These are phyloP conservation scores for Domatiomyces catenatus DNA, from an alignment of 2,329 filamentous ascomycete species.

Conservation along the genomic window DNA sequence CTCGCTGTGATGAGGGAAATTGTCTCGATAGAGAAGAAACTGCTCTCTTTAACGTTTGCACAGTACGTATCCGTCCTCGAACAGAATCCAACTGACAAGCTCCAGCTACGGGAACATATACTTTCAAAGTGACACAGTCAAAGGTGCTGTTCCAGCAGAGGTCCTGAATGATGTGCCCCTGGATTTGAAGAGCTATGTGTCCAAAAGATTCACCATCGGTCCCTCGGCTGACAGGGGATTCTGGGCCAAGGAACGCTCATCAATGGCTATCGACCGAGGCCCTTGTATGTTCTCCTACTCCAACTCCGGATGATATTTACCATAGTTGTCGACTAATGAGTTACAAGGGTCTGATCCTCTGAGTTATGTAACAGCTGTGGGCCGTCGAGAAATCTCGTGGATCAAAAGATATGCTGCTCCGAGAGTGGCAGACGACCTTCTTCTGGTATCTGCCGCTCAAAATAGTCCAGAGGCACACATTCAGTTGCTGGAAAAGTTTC, in stretches of 20 bases:
- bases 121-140: background rate
- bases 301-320: background rate
- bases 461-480: background rate
- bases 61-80: slow-evolving; percentile 15
- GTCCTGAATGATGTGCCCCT: background rate
- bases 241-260: background rate
- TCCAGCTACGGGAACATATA: background rate
- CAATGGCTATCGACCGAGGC: background rate
- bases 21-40: slow-evolving; percentile 23
- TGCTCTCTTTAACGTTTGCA: slow-evolving; percentile 23
- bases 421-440: background rate
- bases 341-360: background rate
- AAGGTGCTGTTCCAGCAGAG: background rate
- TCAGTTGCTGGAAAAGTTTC: background rate
- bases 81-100: background rate
- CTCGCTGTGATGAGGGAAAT: slow-evolving; percentile 17
- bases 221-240: background rate
- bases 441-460: background rate
- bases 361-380: background rate
- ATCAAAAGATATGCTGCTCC: background rate
- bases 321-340: background rate
- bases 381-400: background rate
- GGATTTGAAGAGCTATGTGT: background rate
- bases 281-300: background rate
- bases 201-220: background rate